Percentiles rank a stretch among this genome's conserved stretches.
phyloP scores from a whole-genome alignment of 805 yeast genomes.

The Pichia californica region DNA sequence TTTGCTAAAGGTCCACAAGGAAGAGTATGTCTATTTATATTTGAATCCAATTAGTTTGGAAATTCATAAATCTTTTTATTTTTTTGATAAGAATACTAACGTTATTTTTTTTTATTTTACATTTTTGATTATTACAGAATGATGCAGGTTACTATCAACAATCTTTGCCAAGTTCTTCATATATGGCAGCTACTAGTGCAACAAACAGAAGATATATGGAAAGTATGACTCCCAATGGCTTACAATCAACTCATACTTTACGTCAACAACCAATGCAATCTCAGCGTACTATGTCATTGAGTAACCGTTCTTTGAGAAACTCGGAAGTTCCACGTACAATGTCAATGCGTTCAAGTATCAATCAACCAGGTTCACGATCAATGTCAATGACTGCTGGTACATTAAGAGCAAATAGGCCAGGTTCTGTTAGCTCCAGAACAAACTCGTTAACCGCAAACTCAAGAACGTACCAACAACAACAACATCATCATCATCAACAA shows the following conservation, averaged over 20 bases:
- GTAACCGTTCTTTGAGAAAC: constrained; percentile 24
- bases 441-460: not conserved
- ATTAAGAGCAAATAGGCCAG: not conserved
- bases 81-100: no score
- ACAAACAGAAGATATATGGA: constrained; percentile 5
- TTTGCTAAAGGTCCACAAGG: constrained; percentile 24
- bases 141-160: constrained; percentile 1
- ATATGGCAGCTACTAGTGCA: constrained; percentile 7
- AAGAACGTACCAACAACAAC: not conserved
- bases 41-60: no score
- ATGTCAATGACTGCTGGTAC: constrained; percentile 6
- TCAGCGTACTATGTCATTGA: constrained; percentile 29
- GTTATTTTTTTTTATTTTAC: not conserved
- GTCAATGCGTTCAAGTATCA: constrained; percentile 18
- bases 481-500: not conserved
- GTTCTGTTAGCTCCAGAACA: not conserved
- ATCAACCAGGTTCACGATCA: constrained; percentile 4
- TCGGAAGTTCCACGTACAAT: constrained; percentile 16
- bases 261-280: not conserved
- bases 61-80: no score
- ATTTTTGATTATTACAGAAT: not conserved
- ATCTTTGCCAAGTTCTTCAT: constrained; percentile 4
- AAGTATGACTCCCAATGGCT: constrained; percentile 5
- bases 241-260: constrained; percentile 2
- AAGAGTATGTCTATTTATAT: constrained; percentile 20